Base-by-base conservation (phyloP, 805 yeast genomes). In the Spathaspora boniae region DNA sequence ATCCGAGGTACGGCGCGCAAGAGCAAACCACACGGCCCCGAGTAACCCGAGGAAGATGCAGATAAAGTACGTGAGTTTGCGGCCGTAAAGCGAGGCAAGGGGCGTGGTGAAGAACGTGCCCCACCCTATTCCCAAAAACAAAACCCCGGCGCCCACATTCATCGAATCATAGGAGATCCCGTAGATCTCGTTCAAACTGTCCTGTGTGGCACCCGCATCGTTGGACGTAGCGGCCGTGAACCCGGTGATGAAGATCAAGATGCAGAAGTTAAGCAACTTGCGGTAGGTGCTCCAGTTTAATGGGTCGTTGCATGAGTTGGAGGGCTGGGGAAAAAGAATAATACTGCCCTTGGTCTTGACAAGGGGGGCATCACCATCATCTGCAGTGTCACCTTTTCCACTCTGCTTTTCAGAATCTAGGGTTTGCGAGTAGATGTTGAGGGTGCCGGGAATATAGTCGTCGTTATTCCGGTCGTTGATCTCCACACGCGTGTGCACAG, bases 391-490 rank as follows among this genome's bases (percentile, higher is more conserved):
- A 12, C 26, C 29, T n/a, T n/a, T n/a, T n/a, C n/a, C n/a, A n/a
- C n/a, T n/a, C 2, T 23, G 15, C 6, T 38, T 42, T n/a, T 24
- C 31, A 23, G 26, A 16, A 28, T 34, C 40, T 7, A 42, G 31
- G 26, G 40, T 28, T 11, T 33, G 25, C 7, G 74, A 51, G 36
- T 69, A 63, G 27, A 76, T 65, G 48, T 73, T 75, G 43, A 71
- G 56, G 0, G 82, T 76, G 5, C 82, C 82, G 2, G 82, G 82
- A 29, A 76, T 53, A 46, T 65, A 74, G 26, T 72, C 75, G 2
- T 50, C 52, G 26, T 46, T 34, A 19, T 51, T 17, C 55, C 64
- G 24, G 53, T 58, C 34, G 53, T 59, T 30, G 56, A 62, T 29
- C 51, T 58, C 42, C 51, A 60, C 28, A 23, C 28, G 26, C 15